Evolutionary conservation across 108 stramenopile species (phyloP), one percentile per base, ranked within the genome.

Genomic region (Ochromonas danica): DNA sequence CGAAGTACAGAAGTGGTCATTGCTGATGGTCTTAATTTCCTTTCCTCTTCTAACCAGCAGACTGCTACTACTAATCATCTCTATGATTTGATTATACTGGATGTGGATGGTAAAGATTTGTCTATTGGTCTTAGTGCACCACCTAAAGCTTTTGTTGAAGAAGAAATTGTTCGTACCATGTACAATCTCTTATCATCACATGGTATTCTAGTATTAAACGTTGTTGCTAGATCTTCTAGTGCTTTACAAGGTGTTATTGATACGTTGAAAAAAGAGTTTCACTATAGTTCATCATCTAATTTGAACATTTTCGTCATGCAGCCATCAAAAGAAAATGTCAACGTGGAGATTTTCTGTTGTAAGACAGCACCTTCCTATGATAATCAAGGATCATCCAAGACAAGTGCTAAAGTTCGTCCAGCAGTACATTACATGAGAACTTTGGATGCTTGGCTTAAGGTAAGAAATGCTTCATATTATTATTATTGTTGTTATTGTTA

Each of bases 71-170:
- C 67, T 22, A 22, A 22, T 17, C 14, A 22, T 22, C 10, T 14
- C 10, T 70, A 70, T 40, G 67, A 70, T 70, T 70, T 38, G 36
- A 70, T 70, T 17, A 31, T 70, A 10, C 10, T 70, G 17, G 67
- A 70, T 22, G 67, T 22, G 40, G 67, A 70, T 22, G 10, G 14
- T 10, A 70, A 70, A 22, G 67, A 70, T 40, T 17, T 31, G 36
- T 70, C 67, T 31, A 38, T 70, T 17, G 67, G 67, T 10, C 22
- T 70, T 14, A 40, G 39, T 70, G 67, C 67, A 40, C 67, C 67
- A 10, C 67, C 67, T 17, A 10, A 22, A 10, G 22, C 17, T 22
- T 70, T 70, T 22, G 10, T 70, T 14, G 14, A 38, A 38, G 10
- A 10, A 10, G 22, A 10, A 10, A 17, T 70, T 10, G 14, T 70